Evolutionary conservation across 306 rosid species (phyloP).

Genomic region (Spatholobus suberectus): DNA sequence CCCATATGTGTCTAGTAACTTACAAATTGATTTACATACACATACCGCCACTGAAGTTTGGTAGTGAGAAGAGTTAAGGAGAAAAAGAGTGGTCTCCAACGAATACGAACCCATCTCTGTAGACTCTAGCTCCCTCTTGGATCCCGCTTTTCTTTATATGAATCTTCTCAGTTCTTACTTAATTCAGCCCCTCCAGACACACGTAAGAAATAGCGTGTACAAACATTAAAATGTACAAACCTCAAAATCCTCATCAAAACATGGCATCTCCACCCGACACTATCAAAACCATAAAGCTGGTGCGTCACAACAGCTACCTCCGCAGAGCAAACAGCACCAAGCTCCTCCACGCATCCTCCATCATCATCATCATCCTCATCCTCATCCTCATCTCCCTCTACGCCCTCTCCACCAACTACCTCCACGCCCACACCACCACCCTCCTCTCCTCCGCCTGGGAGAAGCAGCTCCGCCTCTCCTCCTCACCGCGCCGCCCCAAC

Average conservation of each 20-base stretch:
- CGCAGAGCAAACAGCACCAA: slow-evolving; percentile 79
- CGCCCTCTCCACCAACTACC: slow-evolving; percentile 70
- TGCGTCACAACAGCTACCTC: slow-evolving; percentile 85
- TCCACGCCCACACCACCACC: slow-evolving; percentile 44
- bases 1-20: too few species aligned
- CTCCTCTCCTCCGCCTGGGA: slow-evolving; percentile 87
- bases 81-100: slow-evolving; percentile 71
- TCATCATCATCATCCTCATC: slow-evolving; percentile 71
- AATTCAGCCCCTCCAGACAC: too few species aligned
- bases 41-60: too few species aligned
- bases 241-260: background rate
- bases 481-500: slow-evolving; percentile 72
- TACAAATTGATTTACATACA: too few species aligned
- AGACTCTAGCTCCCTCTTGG: too few species aligned
- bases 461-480: slow-evolving; percentile 72
- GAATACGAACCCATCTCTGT: slow-evolving; percentile 52
- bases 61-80: slow-evolving; percentile 43
- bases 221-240: too few species aligned
- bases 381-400: slow-evolving; percentile 67
- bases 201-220: too few species aligned
- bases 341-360: slow-evolving; percentile 78
- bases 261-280: slow-evolving; percentile 92
- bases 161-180: slow-evolving; percentile 39
- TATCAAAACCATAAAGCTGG: slow-evolving; percentile 83
- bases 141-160: slow-evolving; percentile 63